Percentiles rank a stretch among this genome's conserved stretches.
Evolutionary conservation across 2,329 filamentous ascomycete species (phyloP).

Genomic region (Fusarium zealandicum): DNA sequence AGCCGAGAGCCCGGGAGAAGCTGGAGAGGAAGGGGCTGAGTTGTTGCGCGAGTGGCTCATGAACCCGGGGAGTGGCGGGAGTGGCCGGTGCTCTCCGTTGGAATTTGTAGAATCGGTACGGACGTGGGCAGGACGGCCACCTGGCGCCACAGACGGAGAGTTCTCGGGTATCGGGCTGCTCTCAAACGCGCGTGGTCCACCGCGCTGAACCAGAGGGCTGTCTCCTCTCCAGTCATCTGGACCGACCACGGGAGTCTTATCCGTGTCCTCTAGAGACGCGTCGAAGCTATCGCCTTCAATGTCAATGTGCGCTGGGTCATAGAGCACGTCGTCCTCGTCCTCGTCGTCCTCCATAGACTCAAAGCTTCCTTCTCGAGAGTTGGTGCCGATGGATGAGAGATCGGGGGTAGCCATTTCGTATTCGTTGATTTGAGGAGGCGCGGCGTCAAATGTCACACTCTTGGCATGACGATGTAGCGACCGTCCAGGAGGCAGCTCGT

Average conservation of each 20-base stretch:
- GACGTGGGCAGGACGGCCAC: slow-evolving; percentile 62
- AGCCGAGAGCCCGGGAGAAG: slow-evolving; percentile 70
- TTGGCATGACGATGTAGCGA: slow-evolving; percentile 85
- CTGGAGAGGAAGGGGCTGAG: slow-evolving; percentile 57
- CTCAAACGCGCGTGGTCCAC: slow-evolving; percentile 59
- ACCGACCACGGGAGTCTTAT: slow-evolving; percentile 97
- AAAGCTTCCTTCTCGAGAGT: slow-evolving; percentile 91
- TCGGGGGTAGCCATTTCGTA: slow-evolving; percentile 98
- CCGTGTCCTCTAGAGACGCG: slow-evolving; percentile 91
- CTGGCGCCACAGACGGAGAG: slow-evolving; percentile 49
- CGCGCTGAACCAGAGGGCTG: slow-evolving; percentile 53
- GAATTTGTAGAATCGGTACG: slow-evolving; percentile 79
- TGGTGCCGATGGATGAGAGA: slow-evolving; percentile 88
- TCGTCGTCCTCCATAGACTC: slow-evolving; percentile 83
- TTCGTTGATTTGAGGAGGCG: slow-evolving; percentile 93
- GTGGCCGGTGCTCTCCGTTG: slow-evolving; percentile 80
- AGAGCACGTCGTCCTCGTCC: slow-evolving; percentile 66
- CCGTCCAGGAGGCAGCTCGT: slow-evolving; percentile 68
- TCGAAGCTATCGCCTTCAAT: slow-evolving; percentile 87
- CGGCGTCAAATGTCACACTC: slow-evolving; percentile 95
- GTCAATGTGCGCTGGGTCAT: slow-evolving; percentile 60
- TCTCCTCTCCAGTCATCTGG: slow-evolving; percentile 94
- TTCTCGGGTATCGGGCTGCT: slow-evolving; percentile 71
- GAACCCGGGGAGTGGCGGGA: slow-evolving; percentile 83
- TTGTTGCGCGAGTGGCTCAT: slow-evolving; percentile 47